Evolutionary conservation across 495 filamentous ascomycete species (phyloP).

Genomic region (Penicillium angulare): DNA sequence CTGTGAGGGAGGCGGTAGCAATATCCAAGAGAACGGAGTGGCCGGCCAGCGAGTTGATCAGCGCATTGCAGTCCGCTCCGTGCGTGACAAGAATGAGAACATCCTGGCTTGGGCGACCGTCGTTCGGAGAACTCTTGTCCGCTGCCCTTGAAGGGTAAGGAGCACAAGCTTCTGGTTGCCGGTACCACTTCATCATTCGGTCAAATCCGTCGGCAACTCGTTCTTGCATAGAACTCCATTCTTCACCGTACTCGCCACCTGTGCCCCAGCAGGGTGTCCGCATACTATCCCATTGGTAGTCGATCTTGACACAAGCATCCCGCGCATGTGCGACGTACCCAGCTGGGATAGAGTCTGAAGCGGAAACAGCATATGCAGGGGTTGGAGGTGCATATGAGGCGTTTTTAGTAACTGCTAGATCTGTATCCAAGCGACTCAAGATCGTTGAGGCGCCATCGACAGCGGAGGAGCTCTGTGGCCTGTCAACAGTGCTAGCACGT

Average conservation of each 20-base stretch:
- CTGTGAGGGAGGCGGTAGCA: constrained; percentile 82
- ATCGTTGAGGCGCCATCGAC: constrained; percentile 14
- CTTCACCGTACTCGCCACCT: constrained; percentile 85
- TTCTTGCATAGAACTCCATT: constrained; percentile 93
- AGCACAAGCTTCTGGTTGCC: constrained; percentile 12
- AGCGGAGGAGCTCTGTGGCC: constrained; percentile 15
- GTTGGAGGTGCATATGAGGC: constrained; percentile 67
- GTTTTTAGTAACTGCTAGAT: constrained; percentile 25
- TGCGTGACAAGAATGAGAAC: constrained; percentile 93
- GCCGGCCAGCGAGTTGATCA: constrained; percentile 87
- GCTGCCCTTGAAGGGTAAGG: no score
- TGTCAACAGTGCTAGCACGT: constrained; percentile 34
- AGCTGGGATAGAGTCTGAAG: constrained; percentile 73
- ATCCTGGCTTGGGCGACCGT: constrained; percentile 66
- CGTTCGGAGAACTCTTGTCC: no score
- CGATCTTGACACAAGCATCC: constrained; percentile 79
- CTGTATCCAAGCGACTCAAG: constrained; percentile 31
- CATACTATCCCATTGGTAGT: constrained; percentile 95
- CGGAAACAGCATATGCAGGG: constrained; percentile 80
- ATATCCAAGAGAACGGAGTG: constrained; percentile 88
- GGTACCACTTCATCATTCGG: constrained; percentile 79
- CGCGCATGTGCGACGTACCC: constrained; percentile 93
- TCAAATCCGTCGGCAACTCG: constrained; percentile 77
- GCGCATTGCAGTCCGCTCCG: constrained; percentile 94
- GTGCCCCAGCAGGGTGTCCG: constrained; percentile 75